Percentiles rank a stretch among this genome's conserved stretches.
phyloP scores from a whole-genome alignment of 2,329 filamentous ascomycete genomes.

The Geoglossum cookeanum region DNA sequence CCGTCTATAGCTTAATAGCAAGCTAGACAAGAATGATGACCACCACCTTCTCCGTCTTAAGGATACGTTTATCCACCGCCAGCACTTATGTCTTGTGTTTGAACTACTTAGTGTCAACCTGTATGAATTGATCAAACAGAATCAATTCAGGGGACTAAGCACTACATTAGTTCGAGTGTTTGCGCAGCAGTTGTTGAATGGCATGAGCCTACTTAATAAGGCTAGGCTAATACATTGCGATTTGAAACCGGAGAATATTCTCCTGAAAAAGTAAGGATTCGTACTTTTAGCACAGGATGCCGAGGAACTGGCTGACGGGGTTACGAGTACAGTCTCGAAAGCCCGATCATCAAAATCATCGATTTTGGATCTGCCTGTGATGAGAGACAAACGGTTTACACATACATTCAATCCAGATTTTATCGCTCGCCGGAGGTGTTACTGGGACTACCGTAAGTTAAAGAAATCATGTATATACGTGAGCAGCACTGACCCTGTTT shows the following conservation, averaged over 20 bases:
- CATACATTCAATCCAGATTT: slow-evolving; percentile 96
- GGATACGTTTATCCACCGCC: slow-evolving; percentile 94
- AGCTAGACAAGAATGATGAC: slow-evolving; percentile 98
- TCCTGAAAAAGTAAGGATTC: slow-evolving; percentile 63
- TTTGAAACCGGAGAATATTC: slow-evolving; percentile 92
- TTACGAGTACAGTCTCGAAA: slow-evolving; percentile 48
- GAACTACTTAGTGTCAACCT: slow-evolving; percentile 93
- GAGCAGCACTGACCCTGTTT: slow-evolving; percentile 8
- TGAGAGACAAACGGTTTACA: slow-evolving; percentile 95
- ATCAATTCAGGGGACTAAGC: slow-evolving; percentile 92
- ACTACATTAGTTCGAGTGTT: slow-evolving; percentile 95
- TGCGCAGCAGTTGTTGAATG: slow-evolving; percentile 88
- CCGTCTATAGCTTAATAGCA: slow-evolving; percentile 64
- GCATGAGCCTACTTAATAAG: slow-evolving; percentile 81
- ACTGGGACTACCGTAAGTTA: slow-evolving; percentile 56
- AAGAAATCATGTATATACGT: background rate
- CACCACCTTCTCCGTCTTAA: slow-evolving; percentile 88
- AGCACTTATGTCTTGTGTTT: slow-evolving; percentile 92
- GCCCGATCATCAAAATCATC: slow-evolving; percentile 98
- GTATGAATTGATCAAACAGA: slow-evolving; percentile 98
- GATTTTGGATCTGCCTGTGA: slow-evolving; percentile 98
- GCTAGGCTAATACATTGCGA: slow-evolving; percentile 95
- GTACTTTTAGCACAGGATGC: too few species aligned
- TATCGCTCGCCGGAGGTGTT: slow-evolving; percentile 94
- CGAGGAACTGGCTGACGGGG: background rate